Evolutionary conservation across 2,329 filamentous ascomycete genomes (phyloP).

Genomic region (Lecanicillium sp.): DNA sequence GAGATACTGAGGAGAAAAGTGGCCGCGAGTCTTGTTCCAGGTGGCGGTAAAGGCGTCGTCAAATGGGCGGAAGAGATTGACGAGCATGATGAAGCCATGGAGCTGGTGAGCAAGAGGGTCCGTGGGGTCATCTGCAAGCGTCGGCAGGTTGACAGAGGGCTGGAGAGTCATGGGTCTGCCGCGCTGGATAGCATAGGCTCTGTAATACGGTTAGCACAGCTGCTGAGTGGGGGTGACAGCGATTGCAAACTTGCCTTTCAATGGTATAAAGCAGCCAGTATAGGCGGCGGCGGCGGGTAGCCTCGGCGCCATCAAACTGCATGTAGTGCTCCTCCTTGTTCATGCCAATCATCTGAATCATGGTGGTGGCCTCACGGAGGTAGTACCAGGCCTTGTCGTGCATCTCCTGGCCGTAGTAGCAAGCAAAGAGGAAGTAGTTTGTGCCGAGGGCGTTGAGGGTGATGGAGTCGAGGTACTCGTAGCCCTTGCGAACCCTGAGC

Average conservation of each 20-base stretch:
- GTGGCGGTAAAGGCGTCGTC: conserved; percentile 54
- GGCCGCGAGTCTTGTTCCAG: conserved; percentile 57
- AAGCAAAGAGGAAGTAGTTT: conserved; percentile 73
- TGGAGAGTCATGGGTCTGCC: conserved; percentile 62
- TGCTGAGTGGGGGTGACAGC: no score
- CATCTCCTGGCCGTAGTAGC: conserved; percentile 61
- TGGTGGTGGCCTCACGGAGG: conserved; percentile 66
- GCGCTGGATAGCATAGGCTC: conserved; percentile 64
- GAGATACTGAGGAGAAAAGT: conserved; percentile 50
- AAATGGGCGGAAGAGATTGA: conserved; percentile 57
- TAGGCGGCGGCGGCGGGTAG: conserved; percentile 54
- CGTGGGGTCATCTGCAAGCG: conserved; percentile 49
- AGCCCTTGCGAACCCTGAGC: conserved; percentile 53
- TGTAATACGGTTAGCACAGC: no score
- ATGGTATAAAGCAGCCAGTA: conserved; percentile 68
- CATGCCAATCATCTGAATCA: conserved; percentile 54
- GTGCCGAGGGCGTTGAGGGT: conserved; percentile 54
- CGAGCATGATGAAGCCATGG: conserved; percentile 49
- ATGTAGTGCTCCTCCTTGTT: conserved; percentile 55
- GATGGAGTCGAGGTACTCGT: conserved; percentile 49
- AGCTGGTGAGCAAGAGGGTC: conserved; percentile 46
- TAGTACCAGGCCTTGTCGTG: conserved; percentile 75
- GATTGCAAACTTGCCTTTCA: conserved; percentile 31
- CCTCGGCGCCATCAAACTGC: conserved; percentile 49
- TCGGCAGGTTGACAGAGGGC: conserved; percentile 58